Evolutionary conservation across 805 yeast genomes (phyloP).

Genomic region (Saccharomyces mikatae): DNA sequence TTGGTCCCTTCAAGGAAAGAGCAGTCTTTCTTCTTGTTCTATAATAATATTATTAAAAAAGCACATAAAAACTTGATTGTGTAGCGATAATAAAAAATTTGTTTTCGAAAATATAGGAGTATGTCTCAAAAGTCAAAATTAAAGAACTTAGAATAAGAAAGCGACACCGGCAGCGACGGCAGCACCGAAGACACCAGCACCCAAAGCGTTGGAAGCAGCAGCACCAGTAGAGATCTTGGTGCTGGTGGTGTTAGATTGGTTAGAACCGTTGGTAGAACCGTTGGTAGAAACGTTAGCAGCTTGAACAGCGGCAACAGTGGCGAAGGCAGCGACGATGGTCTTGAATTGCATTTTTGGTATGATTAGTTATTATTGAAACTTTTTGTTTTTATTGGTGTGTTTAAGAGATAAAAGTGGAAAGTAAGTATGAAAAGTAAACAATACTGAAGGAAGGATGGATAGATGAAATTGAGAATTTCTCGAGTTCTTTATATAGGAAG

Average conservation of each 20-base stretch:
- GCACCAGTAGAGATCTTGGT: slow-evolving; percentile 37
- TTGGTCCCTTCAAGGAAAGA: neutral
- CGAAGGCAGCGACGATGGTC: slow-evolving; percentile 54
- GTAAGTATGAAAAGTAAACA: neutral
- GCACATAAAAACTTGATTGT: neutral
- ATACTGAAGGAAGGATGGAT: neutral
- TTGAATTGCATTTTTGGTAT: slow-evolving; percentile 55
- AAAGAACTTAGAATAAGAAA: slow-evolving; percentile 34
- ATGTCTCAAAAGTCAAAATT: slow-evolving; percentile 4
- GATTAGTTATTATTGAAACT: neutral
- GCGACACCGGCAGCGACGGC: slow-evolving; percentile 73
- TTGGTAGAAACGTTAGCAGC: slow-evolving; percentile 41
- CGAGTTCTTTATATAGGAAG: neutral
- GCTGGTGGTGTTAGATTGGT: slow-evolving; percentile 33
- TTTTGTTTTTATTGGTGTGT: neutral
- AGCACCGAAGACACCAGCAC: slow-evolving; percentile 71
- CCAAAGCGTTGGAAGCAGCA: slow-evolving; percentile 45
- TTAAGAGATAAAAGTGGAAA: neutral
- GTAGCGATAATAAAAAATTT: neutral
- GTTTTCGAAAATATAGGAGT: neutral
- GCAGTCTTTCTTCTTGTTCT: neutral
- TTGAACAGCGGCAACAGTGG: slow-evolving; percentile 60
- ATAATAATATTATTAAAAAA: neutral
- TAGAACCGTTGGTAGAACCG: slow-evolving; percentile 40
- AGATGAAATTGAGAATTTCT: neutral